Percentiles rank a stretch among this genome's conserved stretches.
Evolutionary conservation across 768 basidiomycete species (phyloP).

Genomic region (Dacryopinax spathularia): DNA sequence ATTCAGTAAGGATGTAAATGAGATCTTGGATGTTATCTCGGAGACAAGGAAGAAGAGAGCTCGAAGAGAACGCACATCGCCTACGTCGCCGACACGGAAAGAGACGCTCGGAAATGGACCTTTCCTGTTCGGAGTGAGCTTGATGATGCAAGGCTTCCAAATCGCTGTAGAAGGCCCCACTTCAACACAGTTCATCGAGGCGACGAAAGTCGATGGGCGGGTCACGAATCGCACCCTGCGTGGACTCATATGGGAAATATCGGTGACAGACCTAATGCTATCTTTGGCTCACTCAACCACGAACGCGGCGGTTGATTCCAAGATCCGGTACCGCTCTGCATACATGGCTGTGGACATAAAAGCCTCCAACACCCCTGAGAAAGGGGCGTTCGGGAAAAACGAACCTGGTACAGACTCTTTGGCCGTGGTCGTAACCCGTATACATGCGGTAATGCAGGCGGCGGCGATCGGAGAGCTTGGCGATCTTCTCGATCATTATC

Average conservation of each 20-base stretch:
- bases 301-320: constrained; percentile 31
- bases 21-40: constrained; percentile 49
- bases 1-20: constrained; percentile 79
- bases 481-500: constrained; percentile 75
- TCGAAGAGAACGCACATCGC: neutral
- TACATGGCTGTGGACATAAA: constrained; percentile 72
- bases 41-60: constrained; percentile 28
- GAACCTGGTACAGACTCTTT: constrained; percentile 15
- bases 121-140: constrained; percentile 5
- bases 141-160: constrained; percentile 57
- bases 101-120: neutral
- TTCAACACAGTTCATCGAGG: constrained; percentile 61
- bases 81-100: neutral
- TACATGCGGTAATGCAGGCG: constrained; percentile 89
- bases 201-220: constrained; percentile 55
- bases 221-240: constrained; percentile 27
- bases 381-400: neutral
- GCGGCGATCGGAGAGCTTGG: constrained; percentile 82
- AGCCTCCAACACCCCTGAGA: constrained; percentile 16
- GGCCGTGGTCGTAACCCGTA: constrained; percentile 48
- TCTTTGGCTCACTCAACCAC: constrained; percentile 54
- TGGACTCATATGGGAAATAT: constrained; percentile 49
- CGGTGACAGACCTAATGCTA: constrained; percentile 61
- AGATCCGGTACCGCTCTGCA: constrained; percentile 54
- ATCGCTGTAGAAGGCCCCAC: constrained; percentile 61